Percentiles rank a stretch among this genome's conserved stretches.
These are phyloP conservation scores for Diaporthe batatas DNA, from an alignment of 2,329 filamentous ascomycete genomes.

Conservation along the genomic window DNA sequence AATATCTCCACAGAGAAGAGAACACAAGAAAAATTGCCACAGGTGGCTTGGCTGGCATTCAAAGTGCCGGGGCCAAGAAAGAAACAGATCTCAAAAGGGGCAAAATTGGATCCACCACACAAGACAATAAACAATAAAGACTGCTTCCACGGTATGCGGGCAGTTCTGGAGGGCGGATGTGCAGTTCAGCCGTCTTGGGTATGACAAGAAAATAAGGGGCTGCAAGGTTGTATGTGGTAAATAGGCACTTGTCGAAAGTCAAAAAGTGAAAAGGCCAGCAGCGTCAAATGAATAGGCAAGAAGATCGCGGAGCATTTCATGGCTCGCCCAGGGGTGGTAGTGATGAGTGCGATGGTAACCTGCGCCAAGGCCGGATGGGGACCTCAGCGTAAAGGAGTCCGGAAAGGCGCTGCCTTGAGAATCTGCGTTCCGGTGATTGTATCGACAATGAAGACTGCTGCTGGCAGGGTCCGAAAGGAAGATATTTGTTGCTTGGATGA, in stretches of 20 bases:
- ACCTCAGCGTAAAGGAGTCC: neutral
- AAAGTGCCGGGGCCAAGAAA: slow-evolving; percentile 11
- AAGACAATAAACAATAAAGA: slow-evolving; percentile 42
- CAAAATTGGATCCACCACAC: slow-evolving; percentile 28
- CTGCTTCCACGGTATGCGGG: slow-evolving; percentile 9
- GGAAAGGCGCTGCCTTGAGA: slow-evolving; percentile 35
- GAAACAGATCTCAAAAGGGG: neutral
- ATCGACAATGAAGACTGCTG: slow-evolving; percentile 29
- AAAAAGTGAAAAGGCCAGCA: slow-evolving; percentile 29
- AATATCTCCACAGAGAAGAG: slow-evolving; percentile 33
- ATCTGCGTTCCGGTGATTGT: slow-evolving; percentile 3
- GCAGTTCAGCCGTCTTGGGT: slow-evolving; percentile 11
- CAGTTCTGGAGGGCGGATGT: slow-evolving; percentile 36
- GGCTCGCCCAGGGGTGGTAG: slow-evolving; percentile 13
- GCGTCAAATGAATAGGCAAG: slow-evolving; percentile 33
- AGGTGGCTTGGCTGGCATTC: slow-evolving; percentile 24
- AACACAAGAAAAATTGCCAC: slow-evolving; percentile 12
- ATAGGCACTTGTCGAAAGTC: slow-evolving; percentile 35
- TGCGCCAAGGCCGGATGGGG: neutral
- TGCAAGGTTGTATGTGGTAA: slow-evolving; percentile 34
- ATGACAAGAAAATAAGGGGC: slow-evolving; percentile 5
- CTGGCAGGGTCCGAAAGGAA: slow-evolving; percentile 30
- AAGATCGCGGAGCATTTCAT: slow-evolving; percentile 25
- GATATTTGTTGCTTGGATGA: slow-evolving; percentile 45
- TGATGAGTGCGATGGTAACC: neutral